A percentile compares a stretch with the other conserved stretches of the same genome.
Evolutionary conservation across 495 filamentous ascomycete species (phyloP).

Genomic region (Aspergillus sclerotioniger): DNA sequence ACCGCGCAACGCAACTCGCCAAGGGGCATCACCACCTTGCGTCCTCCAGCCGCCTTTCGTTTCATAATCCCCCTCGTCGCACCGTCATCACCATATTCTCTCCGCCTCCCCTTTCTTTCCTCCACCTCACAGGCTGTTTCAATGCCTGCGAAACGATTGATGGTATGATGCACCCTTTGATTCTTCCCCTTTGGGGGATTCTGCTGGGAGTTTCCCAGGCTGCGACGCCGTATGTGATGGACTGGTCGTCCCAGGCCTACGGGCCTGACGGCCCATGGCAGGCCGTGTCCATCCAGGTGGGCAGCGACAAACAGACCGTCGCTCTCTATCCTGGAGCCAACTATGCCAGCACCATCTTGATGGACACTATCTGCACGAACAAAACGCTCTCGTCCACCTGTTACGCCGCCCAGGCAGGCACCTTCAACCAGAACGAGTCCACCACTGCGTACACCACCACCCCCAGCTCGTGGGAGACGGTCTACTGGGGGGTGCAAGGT

Average conservation of each 20-base stretch:
- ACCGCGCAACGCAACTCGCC: too few species aligned
- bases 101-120: neutral
- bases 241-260: slow-evolving; percentile 15
- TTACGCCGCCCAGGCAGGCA: slow-evolving; percentile 13
- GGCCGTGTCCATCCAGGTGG: slow-evolving; percentile 11
- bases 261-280: slow-evolving; percentile 23
- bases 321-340: slow-evolving; percentile 14
- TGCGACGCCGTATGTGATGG: slow-evolving; percentile 9
- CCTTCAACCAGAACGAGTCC: slow-evolving; percentile 10
- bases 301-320: slow-evolving; percentile 11
- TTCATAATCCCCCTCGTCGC: too few species aligned
- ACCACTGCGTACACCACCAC: neutral
- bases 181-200: neutral
- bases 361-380: slow-evolving; percentile 14
- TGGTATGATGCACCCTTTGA: neutral
- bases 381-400: slow-evolving; percentile 12
- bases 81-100: neutral
- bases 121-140: neutral
- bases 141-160: neutral
- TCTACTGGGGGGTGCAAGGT: slow-evolving; percentile 15
- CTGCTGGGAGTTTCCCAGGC: neutral
- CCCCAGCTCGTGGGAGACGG: slow-evolving; percentile 5
- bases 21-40: too few species aligned
- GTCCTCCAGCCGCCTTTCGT: too few species aligned
- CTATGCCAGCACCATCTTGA: slow-evolving; percentile 11